These are phyloP conservation scores for Dicorynia guianensis DNA, from an alignment of 306 rosid species.

Conservation along the genomic window DNA sequence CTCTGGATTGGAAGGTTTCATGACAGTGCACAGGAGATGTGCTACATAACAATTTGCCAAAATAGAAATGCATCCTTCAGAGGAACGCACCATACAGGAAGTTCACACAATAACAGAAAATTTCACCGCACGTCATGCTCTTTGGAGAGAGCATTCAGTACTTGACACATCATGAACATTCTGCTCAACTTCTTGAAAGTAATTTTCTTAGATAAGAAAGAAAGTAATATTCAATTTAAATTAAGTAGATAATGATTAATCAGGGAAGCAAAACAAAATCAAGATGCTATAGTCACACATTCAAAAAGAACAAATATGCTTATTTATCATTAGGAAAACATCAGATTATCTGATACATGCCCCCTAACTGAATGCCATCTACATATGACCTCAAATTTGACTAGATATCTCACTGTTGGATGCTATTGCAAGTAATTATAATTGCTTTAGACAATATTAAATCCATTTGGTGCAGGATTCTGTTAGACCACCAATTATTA, in stretches of 20 bases:
- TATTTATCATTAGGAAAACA: background rate
- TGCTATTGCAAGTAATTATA: too few relatives aligned
- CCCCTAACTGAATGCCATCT: too few relatives aligned
- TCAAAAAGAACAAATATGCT: background rate
- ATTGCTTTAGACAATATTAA: too few relatives aligned
- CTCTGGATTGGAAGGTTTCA: background rate
- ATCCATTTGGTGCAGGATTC: too few relatives aligned
- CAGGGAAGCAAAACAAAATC: conserved; percentile 1
- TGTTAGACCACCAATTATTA: too few relatives aligned
- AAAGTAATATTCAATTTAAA: background rate
- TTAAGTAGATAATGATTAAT: background rate
- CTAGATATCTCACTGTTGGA: too few relatives aligned
- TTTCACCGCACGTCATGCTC: background rate
- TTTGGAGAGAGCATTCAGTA: background rate
- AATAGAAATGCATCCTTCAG: background rate
- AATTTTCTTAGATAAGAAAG: background rate
- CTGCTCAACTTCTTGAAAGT: background rate
- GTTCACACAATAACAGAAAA: conserved; percentile 1
- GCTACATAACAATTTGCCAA: background rate
- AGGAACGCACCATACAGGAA: conserved; percentile 26
- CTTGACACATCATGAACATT: background rate
- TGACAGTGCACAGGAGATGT: background rate
- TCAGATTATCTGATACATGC: too few relatives aligned
- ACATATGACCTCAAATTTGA: too few relatives aligned
- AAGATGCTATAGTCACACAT: background rate